Evolutionary conservation across 306 rosid genomes (phyloP), one percentile per base, ranked within the genome.

Genomic region (Trichosanthes cucumerina): DNA sequence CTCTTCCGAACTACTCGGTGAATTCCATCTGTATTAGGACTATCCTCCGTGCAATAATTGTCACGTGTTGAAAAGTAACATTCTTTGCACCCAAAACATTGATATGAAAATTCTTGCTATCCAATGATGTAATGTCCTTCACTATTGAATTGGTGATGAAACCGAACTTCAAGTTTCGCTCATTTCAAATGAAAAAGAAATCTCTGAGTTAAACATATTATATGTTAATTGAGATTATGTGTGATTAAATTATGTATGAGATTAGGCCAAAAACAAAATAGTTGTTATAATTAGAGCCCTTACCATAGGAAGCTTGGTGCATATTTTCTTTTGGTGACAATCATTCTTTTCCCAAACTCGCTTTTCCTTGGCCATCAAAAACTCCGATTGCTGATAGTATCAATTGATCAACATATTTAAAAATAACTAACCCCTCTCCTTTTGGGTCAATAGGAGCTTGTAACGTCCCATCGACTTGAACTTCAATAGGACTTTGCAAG

Each of bases 1-100:
- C 24, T 73, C 60, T 0, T 66, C 68, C 26, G 93, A 87, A 18
- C 84, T 81, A 1, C 86, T 88, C 1, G 87, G 53, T 89, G 89
- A 9, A 85, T 85, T 38, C 93, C 93, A 50, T 89, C 93, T 0
- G 90, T 87, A 77, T 84, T 89, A 4, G 18, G 23, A 36, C 89
- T 89, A 0, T 71, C 6, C 39, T 7, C 9, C 8, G 26, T 54
- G 59, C 10, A 54, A 1, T 54, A 19, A 54, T 54, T n/a, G 59
- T 54, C 59, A 54, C 24, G 4, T 54, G 9, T 19, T 54, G 26
- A 2, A 54, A 1, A n/a, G 59, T 54, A n/a, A 54, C 4, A 54
- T 54, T 54, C 26, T 54, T 54, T 54, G 59, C 59, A 54, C 11
- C 26, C 11, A 54, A 54, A 54, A 54, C 12, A 54, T 54, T n/a